A percentile compares a stretch with the other conserved stretches of the same genome.
Evolutionary conservation across 2,329 filamentous ascomycete genomes (phyloP).

Genomic region (Colletotrichum incanum): DNA sequence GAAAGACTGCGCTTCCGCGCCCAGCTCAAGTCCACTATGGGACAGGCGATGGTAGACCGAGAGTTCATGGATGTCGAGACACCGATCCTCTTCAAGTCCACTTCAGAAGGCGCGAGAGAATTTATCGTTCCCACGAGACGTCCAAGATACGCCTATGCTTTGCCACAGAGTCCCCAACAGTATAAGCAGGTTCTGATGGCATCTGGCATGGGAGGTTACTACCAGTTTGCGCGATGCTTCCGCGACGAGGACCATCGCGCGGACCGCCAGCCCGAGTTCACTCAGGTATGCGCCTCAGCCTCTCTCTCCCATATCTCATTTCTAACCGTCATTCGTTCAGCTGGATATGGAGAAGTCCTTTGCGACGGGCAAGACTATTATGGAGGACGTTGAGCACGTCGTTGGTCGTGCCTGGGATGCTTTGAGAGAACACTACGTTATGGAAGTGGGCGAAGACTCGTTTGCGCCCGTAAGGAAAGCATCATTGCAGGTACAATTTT

Average conservation of each 20-base stretch:
- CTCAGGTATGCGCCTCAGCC: conserved; percentile 72
- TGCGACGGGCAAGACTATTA: conserved; percentile 79
- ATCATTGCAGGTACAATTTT: conserved; percentile 26
- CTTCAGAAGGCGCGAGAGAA: conserved; percentile 93
- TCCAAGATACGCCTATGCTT: conserved; percentile 84
- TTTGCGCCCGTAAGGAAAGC: conserved; percentile 47
- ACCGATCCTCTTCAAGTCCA: conserved; percentile 96
- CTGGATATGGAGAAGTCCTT: conserved; percentile 97
- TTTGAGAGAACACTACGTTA: conserved; percentile 60
- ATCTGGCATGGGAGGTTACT: conserved; percentile 85
- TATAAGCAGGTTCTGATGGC: conserved; percentile 99
- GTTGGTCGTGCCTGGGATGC: conserved; percentile 69
- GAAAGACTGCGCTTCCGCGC: conserved; percentile 81
- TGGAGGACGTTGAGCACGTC: conserved; percentile 67
- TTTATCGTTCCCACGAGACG: conserved; percentile 92
- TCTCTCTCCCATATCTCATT: background rate
- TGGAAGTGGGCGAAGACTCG: conserved; percentile 49
- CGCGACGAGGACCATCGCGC: conserved; percentile 94
- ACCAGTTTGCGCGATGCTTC: conserved; percentile 95
- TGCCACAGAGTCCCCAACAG: conserved; percentile 97
- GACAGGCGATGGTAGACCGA: conserved; percentile 67
- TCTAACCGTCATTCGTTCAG: conserved; percentile 57
- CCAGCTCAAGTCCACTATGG: conserved; percentile 67
- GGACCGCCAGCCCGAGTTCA: conserved; percentile 97
- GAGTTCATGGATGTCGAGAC: conserved; percentile 89